These are phyloP conservation scores for Tympanopsis confertula DNA, from an alignment of 2,329 filamentous ascomycete genomes.

Conservation along the genomic window DNA sequence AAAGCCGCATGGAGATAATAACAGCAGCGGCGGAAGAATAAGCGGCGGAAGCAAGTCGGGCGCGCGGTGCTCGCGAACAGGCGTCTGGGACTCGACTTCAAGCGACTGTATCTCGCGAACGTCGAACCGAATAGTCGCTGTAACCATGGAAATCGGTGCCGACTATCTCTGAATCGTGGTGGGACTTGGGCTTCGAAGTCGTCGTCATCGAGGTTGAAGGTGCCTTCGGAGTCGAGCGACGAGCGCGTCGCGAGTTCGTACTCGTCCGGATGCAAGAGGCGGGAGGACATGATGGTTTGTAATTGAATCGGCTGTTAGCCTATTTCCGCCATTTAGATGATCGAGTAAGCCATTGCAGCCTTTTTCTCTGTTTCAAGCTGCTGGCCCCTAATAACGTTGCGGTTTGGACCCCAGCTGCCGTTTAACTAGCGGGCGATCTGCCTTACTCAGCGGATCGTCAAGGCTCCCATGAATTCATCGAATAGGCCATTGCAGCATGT, in stretches of 20 bases:
- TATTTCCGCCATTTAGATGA: too few species aligned
- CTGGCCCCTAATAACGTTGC: too few species aligned
- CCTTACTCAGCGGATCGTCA: too few species aligned
- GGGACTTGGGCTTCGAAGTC: constrained; percentile 24
- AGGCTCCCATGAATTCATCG: too few species aligned
- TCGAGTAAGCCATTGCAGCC: too few species aligned
- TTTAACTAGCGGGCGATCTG: too few species aligned
- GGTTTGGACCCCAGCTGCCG: too few species aligned
- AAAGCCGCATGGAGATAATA: constrained; percentile 14
- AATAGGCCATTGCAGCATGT: too few species aligned
- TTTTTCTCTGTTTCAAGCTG: too few species aligned
- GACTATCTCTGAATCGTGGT: constrained; percentile 12
- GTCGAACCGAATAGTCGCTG: constrained; percentile 13
- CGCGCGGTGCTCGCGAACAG: constrained; percentile 10
- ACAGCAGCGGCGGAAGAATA: constrained; percentile 16
- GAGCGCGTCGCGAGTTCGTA: constrained; percentile 24
- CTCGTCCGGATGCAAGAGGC: constrained; percentile 23
- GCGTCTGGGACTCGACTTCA: constrained; percentile 14
- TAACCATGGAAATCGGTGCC: constrained; percentile 11
- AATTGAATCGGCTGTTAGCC: too few species aligned
- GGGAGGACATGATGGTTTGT: constrained; percentile 17
- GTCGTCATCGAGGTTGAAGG: constrained; percentile 25
- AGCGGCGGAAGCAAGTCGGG: constrained; percentile 12
- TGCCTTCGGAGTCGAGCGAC: constrained; percentile 22
- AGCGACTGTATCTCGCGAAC: constrained; percentile 16